Evolutionary conservation across 768 basidiomycete species (phyloP), one percentile per base, ranked within the genome.

Genomic region (Leccinum subgranulosum): DNA sequence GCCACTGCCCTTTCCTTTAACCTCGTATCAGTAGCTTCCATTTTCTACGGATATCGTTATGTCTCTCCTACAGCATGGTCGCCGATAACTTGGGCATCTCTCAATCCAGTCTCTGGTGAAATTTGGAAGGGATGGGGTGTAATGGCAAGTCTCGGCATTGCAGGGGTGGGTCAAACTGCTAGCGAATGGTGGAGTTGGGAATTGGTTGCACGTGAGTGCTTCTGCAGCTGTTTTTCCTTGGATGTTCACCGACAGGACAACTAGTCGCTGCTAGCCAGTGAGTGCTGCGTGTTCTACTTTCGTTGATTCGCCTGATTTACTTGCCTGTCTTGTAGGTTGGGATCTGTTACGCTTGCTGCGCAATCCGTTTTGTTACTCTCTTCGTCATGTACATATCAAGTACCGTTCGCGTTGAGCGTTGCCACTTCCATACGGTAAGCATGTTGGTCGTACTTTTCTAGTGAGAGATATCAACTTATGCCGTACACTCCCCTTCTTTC

Each of bases 171-270:
- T 1, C 92, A 94, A 70, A 87, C 84, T 4, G 92, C 91, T 1
- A 86, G 84, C 4, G 96, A 97, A 72, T 98, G 95, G 96, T 98
- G 95, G 94, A 87, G 89, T 39, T 96, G 96, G 96, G 94, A 97
- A 73, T 80, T 93, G 6, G 73, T 90, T 31, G 87, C 86, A 23
- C 75, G 71, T 72, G 55, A 63, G 71, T 64, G 6, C n/a, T 21
- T 36, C 21, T 47, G 28, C 10, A 10, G 1, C 15, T 0, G 46
- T 34, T 17, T 48, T 19, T 49, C 15, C 17, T 27, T 19, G 36
- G 9, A 46, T 51, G 10, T 43, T 51, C 15, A 41, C 51, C 57
- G 33, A 59, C 21, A 14, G 19, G 21, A 25, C 6, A 8, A 10
- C 21, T 34, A 84, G 81, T 83, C 45, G 81, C 83, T 15, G 81